A percentile compares a stretch with the other conserved stretches of the same genome.
Evolutionary conservation across 2,329 filamentous ascomycete species (phyloP).

Genomic region (Curvularia sp.): DNA sequence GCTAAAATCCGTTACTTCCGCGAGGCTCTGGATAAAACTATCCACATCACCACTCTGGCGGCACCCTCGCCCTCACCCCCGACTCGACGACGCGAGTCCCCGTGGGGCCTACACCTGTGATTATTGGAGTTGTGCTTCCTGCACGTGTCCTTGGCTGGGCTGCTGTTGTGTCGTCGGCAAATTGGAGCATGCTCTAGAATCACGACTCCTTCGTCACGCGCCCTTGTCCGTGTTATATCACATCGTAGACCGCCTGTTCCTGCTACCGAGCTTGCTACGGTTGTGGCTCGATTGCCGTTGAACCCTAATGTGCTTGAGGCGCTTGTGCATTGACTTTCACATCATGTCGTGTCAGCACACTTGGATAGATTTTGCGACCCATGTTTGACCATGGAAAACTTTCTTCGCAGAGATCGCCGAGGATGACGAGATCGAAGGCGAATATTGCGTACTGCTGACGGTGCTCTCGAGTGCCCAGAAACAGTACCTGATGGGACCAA

Average conservation of each 20-base stretch:
- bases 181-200: slow-evolving; percentile 3
- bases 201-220: neutral
- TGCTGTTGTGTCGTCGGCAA: neutral
- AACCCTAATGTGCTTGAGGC: neutral
- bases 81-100: slow-evolving; percentile 14
- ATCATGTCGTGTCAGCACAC: too few species aligned
- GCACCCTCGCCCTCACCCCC: slow-evolving; percentile 8
- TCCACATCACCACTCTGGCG: slow-evolving; percentile 6
- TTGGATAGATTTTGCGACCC: too few species aligned
- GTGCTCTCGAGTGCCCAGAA: slow-evolving; percentile 20
- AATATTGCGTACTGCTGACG: slow-evolving; percentile 29
- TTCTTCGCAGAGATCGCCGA: neutral
- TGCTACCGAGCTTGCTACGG: neutral
- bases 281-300: neutral
- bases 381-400: neutral
- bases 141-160: slow-evolving; percentile 6
- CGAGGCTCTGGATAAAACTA: slow-evolving; percentile 6
- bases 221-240: neutral
- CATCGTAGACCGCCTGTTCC: neutral
- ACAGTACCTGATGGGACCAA: slow-evolving; percentile 7
- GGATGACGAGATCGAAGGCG: slow-evolving; percentile 14
- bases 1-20: slow-evolving; percentile 12
- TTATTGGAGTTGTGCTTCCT: slow-evolving; percentile 3
- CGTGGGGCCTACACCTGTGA: slow-evolving; percentile 11
- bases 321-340: neutral